phyloP scores from a whole-genome alignment of 139 green algal genomes.

The Chlorella sorokiniana region DNA sequence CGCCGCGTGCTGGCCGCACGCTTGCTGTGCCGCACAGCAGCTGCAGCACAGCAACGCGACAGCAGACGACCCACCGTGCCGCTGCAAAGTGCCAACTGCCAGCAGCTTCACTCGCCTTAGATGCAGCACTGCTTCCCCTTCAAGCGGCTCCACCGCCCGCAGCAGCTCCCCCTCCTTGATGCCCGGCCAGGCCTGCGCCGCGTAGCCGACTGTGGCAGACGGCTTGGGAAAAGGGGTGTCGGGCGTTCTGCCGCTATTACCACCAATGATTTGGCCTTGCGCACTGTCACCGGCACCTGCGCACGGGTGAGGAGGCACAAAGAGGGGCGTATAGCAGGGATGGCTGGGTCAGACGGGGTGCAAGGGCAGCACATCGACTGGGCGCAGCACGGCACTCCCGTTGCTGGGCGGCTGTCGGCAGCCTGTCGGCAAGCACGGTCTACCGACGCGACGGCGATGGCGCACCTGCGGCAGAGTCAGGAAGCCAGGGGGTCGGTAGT shows the following conservation, averaged over 20 bases:
- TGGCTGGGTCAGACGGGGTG: not conserved
- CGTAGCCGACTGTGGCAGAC: not conserved
- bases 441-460: too few species aligned
- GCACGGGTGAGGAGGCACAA: not conserved
- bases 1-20: too few species aligned
- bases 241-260: not conserved
- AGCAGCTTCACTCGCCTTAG: not conserved
- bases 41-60: too few species aligned
- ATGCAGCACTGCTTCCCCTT: slow-evolving; percentile 1
- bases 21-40: too few species aligned
- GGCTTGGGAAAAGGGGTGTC: not conserved
- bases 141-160: not conserved
- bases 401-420: too few species aligned
- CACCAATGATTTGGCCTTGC: not conserved
- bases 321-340: not conserved
- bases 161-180: not conserved
- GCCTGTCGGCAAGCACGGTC: too few species aligned
- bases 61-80: too few species aligned
- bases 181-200: not conserved
- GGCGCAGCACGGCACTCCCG: too few species aligned
- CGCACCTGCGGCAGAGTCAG: not conserved
- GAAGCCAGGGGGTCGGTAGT: slow-evolving; percentile 1
- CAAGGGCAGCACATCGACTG: too few species aligned
- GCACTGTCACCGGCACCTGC: slow-evolving; percentile 10
- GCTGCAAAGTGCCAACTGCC: too few species aligned